These are phyloP conservation scores for Colletotrichum tropicicola DNA, from an alignment of 2,329 filamentous ascomycete genomes.

Conservation along the genomic window DNA sequence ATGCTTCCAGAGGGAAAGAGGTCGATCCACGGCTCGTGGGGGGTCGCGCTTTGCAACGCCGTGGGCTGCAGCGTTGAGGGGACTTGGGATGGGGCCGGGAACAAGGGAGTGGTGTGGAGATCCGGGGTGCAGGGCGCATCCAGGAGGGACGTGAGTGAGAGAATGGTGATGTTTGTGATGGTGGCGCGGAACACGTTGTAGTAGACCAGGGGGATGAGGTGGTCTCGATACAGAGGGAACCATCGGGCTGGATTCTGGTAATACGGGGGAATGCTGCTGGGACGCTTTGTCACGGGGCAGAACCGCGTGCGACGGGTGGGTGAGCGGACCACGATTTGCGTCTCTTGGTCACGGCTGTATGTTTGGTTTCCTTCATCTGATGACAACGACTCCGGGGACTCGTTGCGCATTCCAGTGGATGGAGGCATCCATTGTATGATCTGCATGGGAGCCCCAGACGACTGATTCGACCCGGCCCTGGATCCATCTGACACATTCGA, in stretches of 20 bases:
- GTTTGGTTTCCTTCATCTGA: too few relatives aligned
- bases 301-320: neutral
- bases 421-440: neutral
- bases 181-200: constrained; percentile 48
- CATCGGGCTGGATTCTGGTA: neutral
- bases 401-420: neutral
- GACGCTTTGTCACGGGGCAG: neutral
- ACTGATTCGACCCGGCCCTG: neutral
- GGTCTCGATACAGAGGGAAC: constrained; percentile 37
- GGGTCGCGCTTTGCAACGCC: constrained; percentile 32
- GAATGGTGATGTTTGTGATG: constrained; percentile 40
- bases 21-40: constrained; percentile 41
- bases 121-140: constrained; percentile 27
- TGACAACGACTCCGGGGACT: neutral
- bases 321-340: neutral
- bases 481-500: neutral
- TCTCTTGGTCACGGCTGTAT: neutral
- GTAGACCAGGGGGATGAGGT: constrained; percentile 45
- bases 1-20: constrained; percentile 39
- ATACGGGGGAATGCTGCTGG: neutral
- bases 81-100: constrained; percentile 24
- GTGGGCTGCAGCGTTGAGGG: constrained; percentile 36
- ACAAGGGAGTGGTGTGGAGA: constrained; percentile 32
- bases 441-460: neutral
- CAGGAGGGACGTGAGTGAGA: constrained; percentile 36